A percentile compares a stretch with the other conserved stretches of the same genome.
Conservation (phyloP, 805 yeast genomes). For the Clavispora fructus region DNA sequence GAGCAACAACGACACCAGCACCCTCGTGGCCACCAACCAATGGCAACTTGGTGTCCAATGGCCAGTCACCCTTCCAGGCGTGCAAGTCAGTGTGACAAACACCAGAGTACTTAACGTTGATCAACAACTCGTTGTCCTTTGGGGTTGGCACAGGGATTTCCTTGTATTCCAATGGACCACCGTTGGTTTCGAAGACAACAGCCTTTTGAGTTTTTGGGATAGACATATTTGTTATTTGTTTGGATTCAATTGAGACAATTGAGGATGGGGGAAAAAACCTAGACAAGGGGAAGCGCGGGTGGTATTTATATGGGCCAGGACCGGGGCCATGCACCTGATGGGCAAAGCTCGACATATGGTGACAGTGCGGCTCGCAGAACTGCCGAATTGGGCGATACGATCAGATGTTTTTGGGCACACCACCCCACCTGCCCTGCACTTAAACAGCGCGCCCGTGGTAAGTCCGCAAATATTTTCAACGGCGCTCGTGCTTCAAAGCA, state of each 20-base stretch:
- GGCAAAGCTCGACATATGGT: background rate
- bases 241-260: background rate
- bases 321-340: background rate
- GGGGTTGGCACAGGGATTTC: constrained; percentile 39
- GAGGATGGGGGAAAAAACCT: background rate
- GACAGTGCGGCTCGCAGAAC: background rate
- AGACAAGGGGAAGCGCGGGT: background rate
- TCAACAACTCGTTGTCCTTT: constrained; percentile 36
- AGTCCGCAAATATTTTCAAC: too few relatives aligned
- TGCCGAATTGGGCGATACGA: background rate
- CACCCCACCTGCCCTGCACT: background rate
- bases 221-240: constrained; percentile 7
- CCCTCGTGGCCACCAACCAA: constrained; percentile 47
- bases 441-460: too few relatives aligned
- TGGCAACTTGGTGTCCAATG: constrained; percentile 39
- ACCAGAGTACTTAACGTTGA: constrained; percentile 42
- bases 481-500: too few relatives aligned
- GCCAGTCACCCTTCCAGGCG: constrained; percentile 47
- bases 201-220: constrained; percentile 41
- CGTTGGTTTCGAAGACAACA: constrained; percentile 36
- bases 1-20: constrained; percentile 42
- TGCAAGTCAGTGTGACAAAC: constrained; percentile 45
- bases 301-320: background rate
- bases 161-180: constrained; percentile 37
- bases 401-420: background rate